Conservation (phyloP, 805 yeast genomes). For the Starmera caribaea region DNA sequence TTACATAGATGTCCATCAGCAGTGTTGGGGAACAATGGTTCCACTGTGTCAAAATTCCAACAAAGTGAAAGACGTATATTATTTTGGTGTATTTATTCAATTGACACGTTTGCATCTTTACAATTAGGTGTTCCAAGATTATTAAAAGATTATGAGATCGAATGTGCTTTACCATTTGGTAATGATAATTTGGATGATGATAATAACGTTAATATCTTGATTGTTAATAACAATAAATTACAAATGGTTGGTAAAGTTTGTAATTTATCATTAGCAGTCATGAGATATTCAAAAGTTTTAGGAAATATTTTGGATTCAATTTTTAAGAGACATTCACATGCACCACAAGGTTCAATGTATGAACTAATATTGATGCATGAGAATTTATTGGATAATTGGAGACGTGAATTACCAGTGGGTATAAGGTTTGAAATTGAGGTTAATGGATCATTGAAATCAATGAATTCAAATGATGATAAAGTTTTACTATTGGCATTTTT, state of each 20-base stretch:
- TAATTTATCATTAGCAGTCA: constrained; percentile 49
- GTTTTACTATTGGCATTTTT: constrained; percentile 45
- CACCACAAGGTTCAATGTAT: constrained; percentile 8
- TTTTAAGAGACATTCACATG: constrained; percentile 39
- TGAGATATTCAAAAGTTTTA: constrained; percentile 63
- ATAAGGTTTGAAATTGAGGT: constrained; percentile 57
- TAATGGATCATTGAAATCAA: constrained; percentile 36
- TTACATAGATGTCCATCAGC: constrained; percentile 84
- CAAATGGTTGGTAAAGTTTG: constrained; percentile 65
- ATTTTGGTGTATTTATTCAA: constrained; percentile 75
- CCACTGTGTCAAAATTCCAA: constrained; percentile 54
- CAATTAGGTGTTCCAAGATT: constrained; percentile 78
- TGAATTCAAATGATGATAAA: constrained; percentile 26
- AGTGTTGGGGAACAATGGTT: constrained; percentile 56
- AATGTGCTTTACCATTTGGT: constrained; percentile 73
- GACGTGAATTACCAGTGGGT: constrained; percentile 52
- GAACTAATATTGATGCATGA: constrained; percentile 39
- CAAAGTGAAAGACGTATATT: constrained; percentile 76
- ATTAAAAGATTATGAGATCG: constrained; percentile 71
- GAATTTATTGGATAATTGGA: constrained; percentile 70
- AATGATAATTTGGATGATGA: constrained; percentile 31
- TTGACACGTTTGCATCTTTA: constrained; percentile 68
- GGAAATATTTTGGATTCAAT: constrained; percentile 66
- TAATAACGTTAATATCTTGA: constrained; percentile 43
- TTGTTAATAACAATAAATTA: constrained; percentile 48